Base-by-base conservation (phyloP, 1,139 yeast genomes). In the Suhomyces panamericanus region DNA sequence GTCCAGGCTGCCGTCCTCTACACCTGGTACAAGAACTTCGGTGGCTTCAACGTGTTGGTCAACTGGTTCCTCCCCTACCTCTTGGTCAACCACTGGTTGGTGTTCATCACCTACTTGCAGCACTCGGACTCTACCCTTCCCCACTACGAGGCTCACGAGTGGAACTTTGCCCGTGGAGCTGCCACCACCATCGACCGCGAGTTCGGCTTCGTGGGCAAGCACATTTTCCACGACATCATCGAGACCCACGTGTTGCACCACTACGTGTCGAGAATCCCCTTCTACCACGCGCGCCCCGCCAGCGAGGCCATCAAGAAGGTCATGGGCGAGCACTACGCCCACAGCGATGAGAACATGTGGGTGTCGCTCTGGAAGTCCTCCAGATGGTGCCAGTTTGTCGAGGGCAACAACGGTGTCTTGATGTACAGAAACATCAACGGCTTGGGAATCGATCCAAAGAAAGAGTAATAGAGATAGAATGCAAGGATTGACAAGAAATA, bases 191-290 rank as follows among this genome's bases (percentile, higher is more conserved):
- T 87, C 55, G 96, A 87, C 68, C 80, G 96, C 63, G 81, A 87
- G 58, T 85, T 85, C 65, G 93, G 95, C 22, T 85, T 87, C 59
- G 71, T 87, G 52, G 96, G 96, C 45, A 80, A 80, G 63, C 81
- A 81, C 70, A 75, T 87, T 56, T 85, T 87, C 81, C 96, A 87
- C 66, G 95, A 87, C 62, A 87, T 87, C 59, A 86, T 87, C 58
- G 96, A 88, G 74, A 87, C 96, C 46, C 96, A 87, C 61, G 95
- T 87, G 43, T 77, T 85, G 59, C 96, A 87, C 69, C 96, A 87
- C 68, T 87, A 81, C 65, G 85, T 85, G 46, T 83, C 91, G 10
- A 77, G 95, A 67, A 86, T 87, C 53, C 96, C 96, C 44, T 87
- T 87, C 70, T 87, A 87, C 75, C 81, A 87, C 56, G 95, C 87